Percentiles rank a stretch among this genome's conserved stretches.
Evolutionary conservation across 2,329 filamentous ascomycete genomes (phyloP).

Genomic region (Xylaria multiplex): DNA sequence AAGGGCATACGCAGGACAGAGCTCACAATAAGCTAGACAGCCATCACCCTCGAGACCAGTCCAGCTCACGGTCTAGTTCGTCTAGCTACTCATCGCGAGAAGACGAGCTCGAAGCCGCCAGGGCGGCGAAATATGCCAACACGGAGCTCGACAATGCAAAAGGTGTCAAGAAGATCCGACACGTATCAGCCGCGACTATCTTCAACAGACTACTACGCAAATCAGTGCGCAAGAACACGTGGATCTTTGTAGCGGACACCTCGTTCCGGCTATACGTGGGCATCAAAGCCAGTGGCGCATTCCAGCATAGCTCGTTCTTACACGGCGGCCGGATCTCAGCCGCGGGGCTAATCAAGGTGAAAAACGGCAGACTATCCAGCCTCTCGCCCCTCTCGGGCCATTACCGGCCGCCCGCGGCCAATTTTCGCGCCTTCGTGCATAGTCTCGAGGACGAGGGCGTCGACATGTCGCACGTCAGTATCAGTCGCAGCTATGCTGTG

Average conservation of each 20-base stretch:
- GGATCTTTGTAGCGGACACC: constrained; percentile 93
- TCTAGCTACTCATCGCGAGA: constrained; percentile 51
- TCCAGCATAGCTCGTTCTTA: constrained; percentile 91
- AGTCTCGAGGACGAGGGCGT: constrained; percentile 77
- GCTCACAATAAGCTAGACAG: constrained; percentile 33
- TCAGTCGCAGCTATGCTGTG: constrained; percentile 84
- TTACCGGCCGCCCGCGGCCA: constrained; percentile 83
- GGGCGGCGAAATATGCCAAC: constrained; percentile 72
- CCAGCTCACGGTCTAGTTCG: constrained; percentile 7
- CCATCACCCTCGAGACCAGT: constrained; percentile 11
- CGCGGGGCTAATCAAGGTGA: constrained; percentile 86
- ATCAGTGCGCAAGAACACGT: constrained; percentile 85
- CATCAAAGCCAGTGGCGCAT: constrained; percentile 87
- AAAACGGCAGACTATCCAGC: constrained; percentile 78
- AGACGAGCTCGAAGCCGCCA: constrained; percentile 66
- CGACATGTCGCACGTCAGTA: constrained; percentile 81
- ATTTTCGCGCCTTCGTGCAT: constrained; percentile 84
- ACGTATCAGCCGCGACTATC: constrained; percentile 76
- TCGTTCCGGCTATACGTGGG: constrained; percentile 87
- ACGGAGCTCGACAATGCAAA: constrained; percentile 70
- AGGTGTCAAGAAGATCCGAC: constrained; percentile 63
- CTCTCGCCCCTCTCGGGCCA: constrained; percentile 80
- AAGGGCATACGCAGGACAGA: constrained; percentile 43
- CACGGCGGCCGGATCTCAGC: constrained; percentile 83
- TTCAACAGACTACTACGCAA: constrained; percentile 82